Evolutionary conservation across 2,329 filamentous ascomycete species (phyloP), one percentile per base, ranked within the genome.

Genomic region (Fusarium sp.): DNA sequence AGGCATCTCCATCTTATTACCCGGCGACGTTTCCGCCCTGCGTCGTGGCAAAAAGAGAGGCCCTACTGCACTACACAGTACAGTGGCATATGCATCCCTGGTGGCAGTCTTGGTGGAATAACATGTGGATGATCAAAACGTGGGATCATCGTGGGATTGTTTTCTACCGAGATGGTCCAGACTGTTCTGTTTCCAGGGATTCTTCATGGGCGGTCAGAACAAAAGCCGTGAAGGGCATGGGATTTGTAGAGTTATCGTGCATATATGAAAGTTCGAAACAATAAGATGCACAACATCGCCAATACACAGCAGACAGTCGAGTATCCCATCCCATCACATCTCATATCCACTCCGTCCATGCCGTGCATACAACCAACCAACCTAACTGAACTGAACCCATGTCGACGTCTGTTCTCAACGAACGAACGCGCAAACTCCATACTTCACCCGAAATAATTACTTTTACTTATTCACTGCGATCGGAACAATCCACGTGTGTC

Each of bases 11-110:
- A 59, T 46, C 40, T 42, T 42, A 46, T 57, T 41, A 26, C 54
- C 47, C 51, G 65, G 55, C 30, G 41, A 23, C 15, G 33, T 68
- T 68, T 65, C 64, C 58, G 65, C 64, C 38, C 4, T 36, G 33
- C n/a, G 15, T 30, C 26, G 41, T 50, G 20, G 46, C 46, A 37
- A 37, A n/a, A 9, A 10, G 11, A 18, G 23, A 23, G 23, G 23
- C 23, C 23, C 23, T 23, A 23, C 23, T 23, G 23, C 6, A 23
- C 23, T 23, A 4, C 6, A 23, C 23, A 23, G 23, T 23, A 23
- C 8, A 18, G 33, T 18, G 11, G 7, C 46, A 36, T 46, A n/a
- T 46, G 28, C 6, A 26, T 49, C 47, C 50, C 50, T 31, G 16
- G 20, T 44, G 37, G 38, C 36, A 53, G 15, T 26, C n/a, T 10